Evolutionary conservation across 176 grass and related monocot species (phyloP).

Genomic region (Juncus inflexus): DNA sequence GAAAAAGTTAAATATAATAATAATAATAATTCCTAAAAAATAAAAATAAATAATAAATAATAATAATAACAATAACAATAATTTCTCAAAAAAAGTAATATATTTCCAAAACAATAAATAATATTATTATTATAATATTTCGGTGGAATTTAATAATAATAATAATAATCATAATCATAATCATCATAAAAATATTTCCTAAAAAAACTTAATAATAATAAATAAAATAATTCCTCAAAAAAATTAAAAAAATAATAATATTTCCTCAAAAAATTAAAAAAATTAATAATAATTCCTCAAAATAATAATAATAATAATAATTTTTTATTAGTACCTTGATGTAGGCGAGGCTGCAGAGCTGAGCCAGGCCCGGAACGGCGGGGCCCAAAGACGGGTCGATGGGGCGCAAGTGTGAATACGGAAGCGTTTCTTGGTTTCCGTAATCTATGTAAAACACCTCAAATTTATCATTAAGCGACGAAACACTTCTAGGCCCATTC

Average conservation of each 20-base stretch:
- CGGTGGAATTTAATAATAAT: no score
- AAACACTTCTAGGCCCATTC: conserved; percentile 71
- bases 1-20: no score
- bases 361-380: conserved; percentile 62
- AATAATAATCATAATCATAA: no score
- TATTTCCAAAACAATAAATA: no score
- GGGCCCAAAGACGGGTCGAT: conserved; percentile 55
- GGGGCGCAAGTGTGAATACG: conserved; percentile 69
- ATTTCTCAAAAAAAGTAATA: no score
- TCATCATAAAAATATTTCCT: no score
- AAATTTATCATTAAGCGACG: conserved; percentile 71
- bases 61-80: no score
- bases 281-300: neutral
- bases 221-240: no score
- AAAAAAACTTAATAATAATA: no score
- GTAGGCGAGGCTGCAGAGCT: conserved; percentile 78
- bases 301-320: neutral
- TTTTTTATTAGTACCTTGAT: conserved; percentile 59
- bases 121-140: no score
- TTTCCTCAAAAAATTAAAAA: no score
- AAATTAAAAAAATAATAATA: neutral
- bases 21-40: no score
- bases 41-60: neutral
- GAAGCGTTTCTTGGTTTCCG: conserved; percentile 87
- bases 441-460: conserved; percentile 99